phyloP scores from a whole-genome alignment of 2,329 filamentous ascomycete genomes.

The Botrytis medusae region DNA sequence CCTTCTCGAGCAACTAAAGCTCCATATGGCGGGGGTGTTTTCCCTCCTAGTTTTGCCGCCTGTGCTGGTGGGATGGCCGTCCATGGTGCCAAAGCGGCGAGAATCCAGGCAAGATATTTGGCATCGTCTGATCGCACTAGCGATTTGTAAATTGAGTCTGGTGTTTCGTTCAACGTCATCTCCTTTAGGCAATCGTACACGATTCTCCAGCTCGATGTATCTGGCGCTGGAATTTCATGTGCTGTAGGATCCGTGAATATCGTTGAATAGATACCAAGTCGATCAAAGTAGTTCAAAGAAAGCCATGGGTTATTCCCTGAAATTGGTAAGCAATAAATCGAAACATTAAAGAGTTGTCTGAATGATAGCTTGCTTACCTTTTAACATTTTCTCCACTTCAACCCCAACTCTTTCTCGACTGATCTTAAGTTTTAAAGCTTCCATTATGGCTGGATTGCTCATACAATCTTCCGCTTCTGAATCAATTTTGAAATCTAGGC shows the following conservation, averaged over 20 bases:
- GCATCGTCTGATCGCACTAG: conserved; percentile 65
- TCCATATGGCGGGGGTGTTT: conserved; percentile 57
- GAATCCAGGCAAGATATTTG: conserved; percentile 72
- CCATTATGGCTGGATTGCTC: conserved; percentile 73
- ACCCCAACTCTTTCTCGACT: conserved; percentile 85
- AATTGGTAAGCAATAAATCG: conserved; percentile 24
- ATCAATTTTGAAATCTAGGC: conserved; percentile 78
- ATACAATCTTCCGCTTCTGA: conserved; percentile 68
- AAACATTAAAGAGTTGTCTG: neutral
- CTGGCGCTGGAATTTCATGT: conserved; percentile 53
- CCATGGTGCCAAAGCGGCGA: conserved; percentile 76
- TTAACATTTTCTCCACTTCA: conserved; percentile 90
- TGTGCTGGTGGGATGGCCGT: conserved; percentile 49
- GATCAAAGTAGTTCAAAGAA: conserved; percentile 65
- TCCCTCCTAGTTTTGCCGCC: conserved; percentile 45
- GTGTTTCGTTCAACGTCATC: conserved; percentile 47
- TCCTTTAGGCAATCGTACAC: conserved; percentile 64
- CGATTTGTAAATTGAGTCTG: conserved; percentile 50
- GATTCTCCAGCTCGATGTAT: conserved; percentile 59
- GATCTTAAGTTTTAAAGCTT: conserved; percentile 82
- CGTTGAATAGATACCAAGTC: conserved; percentile 66
- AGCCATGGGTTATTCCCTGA: conserved; percentile 58
- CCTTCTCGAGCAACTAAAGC: conserved; percentile 71
- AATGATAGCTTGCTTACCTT: conserved; percentile 49
- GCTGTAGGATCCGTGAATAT: conserved; percentile 70